A percentile compares a stretch with the other conserved stretches of the same genome.
phyloP scores from a whole-genome alignment of 345 rosid genomes.

The Limnanthes douglasii region DNA sequence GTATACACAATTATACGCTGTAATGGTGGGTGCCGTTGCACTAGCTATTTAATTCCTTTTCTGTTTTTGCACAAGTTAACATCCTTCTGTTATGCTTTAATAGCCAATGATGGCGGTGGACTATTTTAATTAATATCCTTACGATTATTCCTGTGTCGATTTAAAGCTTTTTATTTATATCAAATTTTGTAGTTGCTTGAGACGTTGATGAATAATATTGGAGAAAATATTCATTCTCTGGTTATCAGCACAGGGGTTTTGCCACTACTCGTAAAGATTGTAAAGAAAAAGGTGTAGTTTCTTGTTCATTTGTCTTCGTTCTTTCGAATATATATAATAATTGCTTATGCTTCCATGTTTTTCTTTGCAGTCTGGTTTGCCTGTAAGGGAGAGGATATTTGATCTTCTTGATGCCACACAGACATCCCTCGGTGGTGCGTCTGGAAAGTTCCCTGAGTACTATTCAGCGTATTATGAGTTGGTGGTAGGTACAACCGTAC shows the following conservation, averaged over 20 bases:
- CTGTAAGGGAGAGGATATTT: conserved; percentile 53
- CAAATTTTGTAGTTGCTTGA: conserved; percentile 44
- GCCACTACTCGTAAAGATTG: conserved; percentile 53
- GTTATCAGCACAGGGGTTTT: conserved; percentile 44
- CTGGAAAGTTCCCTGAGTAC: conserved; percentile 63
- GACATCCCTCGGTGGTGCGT: conserved; percentile 57
- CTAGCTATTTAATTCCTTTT: too few relatives aligned
- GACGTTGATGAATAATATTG: conserved; percentile 69
- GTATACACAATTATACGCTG: conserved; percentile 37
- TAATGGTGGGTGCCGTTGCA: conserved; percentile 37
- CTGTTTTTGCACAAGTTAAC: too few relatives aligned
- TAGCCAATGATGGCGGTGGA: too few relatives aligned
- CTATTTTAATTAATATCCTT: too few relatives aligned
- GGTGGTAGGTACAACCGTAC: conserved; percentile 44
- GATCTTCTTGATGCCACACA: conserved; percentile 75
- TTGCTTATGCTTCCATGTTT: too few relatives aligned
- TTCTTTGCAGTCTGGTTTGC: conserved; percentile 49
- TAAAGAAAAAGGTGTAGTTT: conserved; percentile 48
- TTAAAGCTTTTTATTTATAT: too few relatives aligned
- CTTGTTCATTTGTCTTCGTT: not conserved
- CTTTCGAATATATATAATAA: conserved; percentile 3
- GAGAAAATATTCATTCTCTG: conserved; percentile 40
- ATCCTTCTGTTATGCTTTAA: too few relatives aligned
- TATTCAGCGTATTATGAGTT: conserved; percentile 52
- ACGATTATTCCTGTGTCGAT: too few relatives aligned